A percentile compares a stretch with the other conserved stretches of the same genome.
Conservation (phyloP, 495 filamentous ascomycete species). For the Aspergillus cristatus region DNA sequence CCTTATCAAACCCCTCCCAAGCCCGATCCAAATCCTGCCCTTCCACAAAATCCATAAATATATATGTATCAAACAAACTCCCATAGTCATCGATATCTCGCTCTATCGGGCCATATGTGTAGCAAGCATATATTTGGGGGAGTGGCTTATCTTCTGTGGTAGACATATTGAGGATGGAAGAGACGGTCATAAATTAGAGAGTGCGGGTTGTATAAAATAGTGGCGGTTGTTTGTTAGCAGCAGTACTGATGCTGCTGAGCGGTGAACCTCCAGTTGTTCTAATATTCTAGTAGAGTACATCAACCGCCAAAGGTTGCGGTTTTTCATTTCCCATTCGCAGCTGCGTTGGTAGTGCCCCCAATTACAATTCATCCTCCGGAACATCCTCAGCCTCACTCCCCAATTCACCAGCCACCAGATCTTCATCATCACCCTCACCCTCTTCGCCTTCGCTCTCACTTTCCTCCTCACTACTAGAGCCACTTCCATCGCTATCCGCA, state of each 20-base stretch:
- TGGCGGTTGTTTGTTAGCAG: too few relatives aligned
- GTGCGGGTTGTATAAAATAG: too few relatives aligned
- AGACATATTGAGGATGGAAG: too few relatives aligned
- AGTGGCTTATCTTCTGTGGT: too few relatives aligned
- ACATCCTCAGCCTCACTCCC: slow-evolving; percentile 34
- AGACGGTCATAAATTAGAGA: too few relatives aligned
- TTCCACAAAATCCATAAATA: slow-evolving; percentile 23
- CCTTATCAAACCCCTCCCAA: slow-evolving; percentile 11
- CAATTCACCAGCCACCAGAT: slow-evolving; percentile 29
- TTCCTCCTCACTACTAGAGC: slow-evolving; percentile 45
- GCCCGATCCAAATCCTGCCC: slow-evolving; percentile 11
- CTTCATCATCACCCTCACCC: slow-evolving; percentile 40
- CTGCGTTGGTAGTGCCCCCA: neutral
- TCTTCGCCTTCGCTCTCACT: slow-evolving; percentile 39
- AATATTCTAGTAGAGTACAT: too few relatives aligned
- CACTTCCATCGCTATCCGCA: slow-evolving; percentile 62
- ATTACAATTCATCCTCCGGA: slow-evolving; percentile 19
- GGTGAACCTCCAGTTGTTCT: too few relatives aligned
- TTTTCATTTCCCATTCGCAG: neutral
- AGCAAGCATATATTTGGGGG: slow-evolving; percentile 20
- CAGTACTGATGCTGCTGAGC: too few relatives aligned
- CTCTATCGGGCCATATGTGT: slow-evolving; percentile 12
- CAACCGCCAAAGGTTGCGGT: too few relatives aligned
- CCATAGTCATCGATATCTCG: slow-evolving; percentile 10
- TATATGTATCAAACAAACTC: slow-evolving; percentile 16